Percentiles rank a stretch among this genome's conserved stretches.
Conservation (phyloP, 805 yeast genomes). For the Lipomyces kockii region DNA sequence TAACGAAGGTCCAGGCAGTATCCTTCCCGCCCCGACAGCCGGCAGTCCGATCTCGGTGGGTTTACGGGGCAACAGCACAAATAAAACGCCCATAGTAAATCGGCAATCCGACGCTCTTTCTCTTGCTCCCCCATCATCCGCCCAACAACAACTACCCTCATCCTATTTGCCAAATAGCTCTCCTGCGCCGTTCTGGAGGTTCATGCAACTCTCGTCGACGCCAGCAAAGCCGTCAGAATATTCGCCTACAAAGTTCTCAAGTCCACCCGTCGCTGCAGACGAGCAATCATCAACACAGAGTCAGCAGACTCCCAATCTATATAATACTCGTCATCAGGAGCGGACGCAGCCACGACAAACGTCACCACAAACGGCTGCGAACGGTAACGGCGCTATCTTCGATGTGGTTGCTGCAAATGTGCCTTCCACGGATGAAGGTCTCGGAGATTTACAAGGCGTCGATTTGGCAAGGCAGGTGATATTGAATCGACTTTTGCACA, state of each 20-base stretch:
- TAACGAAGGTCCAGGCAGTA: not conserved
- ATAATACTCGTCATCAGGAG: slow-evolving; percentile 3
- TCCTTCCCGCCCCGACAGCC: slow-evolving; percentile 6
- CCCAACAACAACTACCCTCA: slow-evolving; percentile 47
- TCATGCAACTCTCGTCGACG: slow-evolving; percentile 70
- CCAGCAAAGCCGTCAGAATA: slow-evolving; percentile 38
- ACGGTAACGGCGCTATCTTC: slow-evolving; percentile 18
- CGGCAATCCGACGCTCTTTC: slow-evolving; percentile 36
- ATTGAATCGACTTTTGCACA: not conserved
- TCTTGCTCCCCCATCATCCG: slow-evolving; percentile 48
- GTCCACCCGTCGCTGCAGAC: slow-evolving; percentile 36
- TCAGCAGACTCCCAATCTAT: slow-evolving; percentile 31
- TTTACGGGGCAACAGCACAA: slow-evolving; percentile 23
- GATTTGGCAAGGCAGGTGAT: slow-evolving; percentile 48
- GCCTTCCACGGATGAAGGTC: slow-evolving; percentile 34
- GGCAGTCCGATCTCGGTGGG: slow-evolving; percentile 34
- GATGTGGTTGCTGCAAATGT: slow-evolving; percentile 22
- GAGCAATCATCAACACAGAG: slow-evolving; percentile 22
- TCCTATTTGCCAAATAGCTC: slow-evolving; percentile 62
- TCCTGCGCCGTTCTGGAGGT: slow-evolving; percentile 88
- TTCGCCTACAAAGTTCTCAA: slow-evolving; percentile 43
- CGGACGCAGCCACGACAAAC: slow-evolving; percentile 1
- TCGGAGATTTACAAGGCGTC: slow-evolving; percentile 54
- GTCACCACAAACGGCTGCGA: not conserved
- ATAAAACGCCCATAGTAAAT: slow-evolving; percentile 34